Evolutionary conservation across 1,284 basidiomycete genomes (phyloP), one percentile per base, ranked within the genome.

Genomic region (Heliocybe sulcata): DNA sequence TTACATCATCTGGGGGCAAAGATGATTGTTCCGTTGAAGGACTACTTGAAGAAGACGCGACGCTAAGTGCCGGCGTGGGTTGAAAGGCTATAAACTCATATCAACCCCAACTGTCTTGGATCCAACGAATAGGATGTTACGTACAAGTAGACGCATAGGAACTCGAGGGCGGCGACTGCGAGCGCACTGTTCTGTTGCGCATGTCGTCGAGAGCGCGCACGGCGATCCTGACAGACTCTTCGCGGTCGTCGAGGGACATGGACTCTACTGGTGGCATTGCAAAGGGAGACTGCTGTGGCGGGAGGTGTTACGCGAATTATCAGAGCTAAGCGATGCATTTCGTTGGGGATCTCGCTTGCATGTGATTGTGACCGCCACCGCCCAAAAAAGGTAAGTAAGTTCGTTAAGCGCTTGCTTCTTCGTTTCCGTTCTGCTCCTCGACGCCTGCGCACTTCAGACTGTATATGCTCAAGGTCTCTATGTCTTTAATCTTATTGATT

Each of bases 201-300:
- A 89, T 87, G 63, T 84, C 82, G 26, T 78, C 85, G 29, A 89
- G 74, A 10, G 83, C 85, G 53, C 76, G 72, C 19, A 85, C 80
- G 19, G 85, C 86, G 65, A 87, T 87, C 54, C 81, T 77, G 4
- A 85, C 84, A 63, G 73, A 74, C 65, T 80, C 79, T 59, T 77
- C 77, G 61, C 75, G 69, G 61, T 74, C 70, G 53, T 71, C 69
- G 60, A 69, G 66, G 19, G 51, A 29, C 29, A 52, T 35, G 19
- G 22, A 25, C 22, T 25, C 47, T 49, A 11, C 23, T 4, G 27
- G 47, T 4, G 22, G 8, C 22, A 26, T 29, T 12, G n/a, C 14
- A n/a, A 22, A 49, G 22, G 47, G 23, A 49, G 20, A 22, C 9
- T 47, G 9, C 23, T 49, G 27, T 49, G 23, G 27, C 47, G 4